Conservation (phyloP, 2,329 filamentous ascomycete species). For the Talaromyces atroroseus region DNA sequence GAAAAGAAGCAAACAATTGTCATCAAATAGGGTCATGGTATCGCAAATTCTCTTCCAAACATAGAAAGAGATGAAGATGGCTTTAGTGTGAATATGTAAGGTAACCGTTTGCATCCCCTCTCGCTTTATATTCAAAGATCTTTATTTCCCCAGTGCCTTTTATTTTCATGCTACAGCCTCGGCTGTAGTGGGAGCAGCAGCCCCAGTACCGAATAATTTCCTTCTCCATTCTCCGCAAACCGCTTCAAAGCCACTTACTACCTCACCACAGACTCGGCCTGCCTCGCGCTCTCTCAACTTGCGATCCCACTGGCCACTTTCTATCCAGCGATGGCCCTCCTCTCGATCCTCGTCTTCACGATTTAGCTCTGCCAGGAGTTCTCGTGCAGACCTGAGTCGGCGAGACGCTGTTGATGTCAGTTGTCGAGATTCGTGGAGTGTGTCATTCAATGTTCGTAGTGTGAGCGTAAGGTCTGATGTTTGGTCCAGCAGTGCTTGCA, state of each 20-base stretch:
- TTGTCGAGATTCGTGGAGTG: conserved; percentile 88
- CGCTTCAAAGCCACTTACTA: conserved; percentile 87
- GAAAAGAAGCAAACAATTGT: neutral
- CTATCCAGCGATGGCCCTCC: conserved; percentile 75
- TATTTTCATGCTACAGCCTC: conserved; percentile 24
- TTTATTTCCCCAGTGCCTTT: neutral
- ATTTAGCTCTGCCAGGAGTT: conserved; percentile 78
- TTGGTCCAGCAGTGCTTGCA: conserved; percentile 63
- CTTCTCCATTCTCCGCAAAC: conserved; percentile 80
- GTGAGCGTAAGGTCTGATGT: conserved; percentile 71
- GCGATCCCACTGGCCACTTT: conserved; percentile 75
- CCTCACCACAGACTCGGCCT: conserved; percentile 75
- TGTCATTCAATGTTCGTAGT: conserved; percentile 81
- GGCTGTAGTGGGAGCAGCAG: conserved; percentile 20
- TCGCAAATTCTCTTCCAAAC: neutral
- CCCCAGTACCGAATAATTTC: conserved; percentile 55
- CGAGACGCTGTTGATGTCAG: conserved; percentile 75
- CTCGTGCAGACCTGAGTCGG: conserved; percentile 72
- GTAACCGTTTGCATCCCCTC: neutral
- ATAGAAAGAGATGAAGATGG: neutral
- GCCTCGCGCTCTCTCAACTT: conserved; percentile 72
- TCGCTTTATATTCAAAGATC: neutral
- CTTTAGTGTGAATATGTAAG: neutral
- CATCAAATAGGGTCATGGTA: conserved; percentile 7
- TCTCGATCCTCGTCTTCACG: conserved; percentile 77